Evolutionary conservation across 805 yeast species (phyloP).

Genomic region (Zygosaccharomyces lentus): DNA sequence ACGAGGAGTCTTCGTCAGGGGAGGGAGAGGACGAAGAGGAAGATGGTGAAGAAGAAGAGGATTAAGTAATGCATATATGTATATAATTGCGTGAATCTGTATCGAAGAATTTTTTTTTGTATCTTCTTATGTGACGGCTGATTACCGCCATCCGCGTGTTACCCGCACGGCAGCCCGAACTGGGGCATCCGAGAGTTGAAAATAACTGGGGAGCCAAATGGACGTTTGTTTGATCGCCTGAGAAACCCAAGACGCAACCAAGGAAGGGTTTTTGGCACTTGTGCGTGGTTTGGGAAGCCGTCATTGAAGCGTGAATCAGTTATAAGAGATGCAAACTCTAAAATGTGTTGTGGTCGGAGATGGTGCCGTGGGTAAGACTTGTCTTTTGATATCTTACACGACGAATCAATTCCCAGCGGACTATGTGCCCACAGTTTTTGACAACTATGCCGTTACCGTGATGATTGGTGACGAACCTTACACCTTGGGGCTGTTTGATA

Average conservation of each 20-base stretch:
- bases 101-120: background rate
- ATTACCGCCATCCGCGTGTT: background rate
- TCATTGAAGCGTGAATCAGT: background rate
- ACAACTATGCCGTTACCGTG: slow-evolving; percentile 89
- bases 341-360: slow-evolving; percentile 99
- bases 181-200: slow-evolving; percentile 5
- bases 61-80: background rate
- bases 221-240: slow-evolving; percentile 4
- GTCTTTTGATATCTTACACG: slow-evolving; percentile 91
- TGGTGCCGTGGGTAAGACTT: slow-evolving; percentile 99
- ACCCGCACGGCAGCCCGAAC: slow-evolving; percentile 5
- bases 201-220: background rate
- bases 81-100: background rate
- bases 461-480: slow-evolving; percentile 98
- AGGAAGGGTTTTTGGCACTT: background rate
- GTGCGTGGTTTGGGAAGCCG: background rate
- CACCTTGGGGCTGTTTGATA: slow-evolving; percentile 94
- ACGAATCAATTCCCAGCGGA: slow-evolving; percentile 97
- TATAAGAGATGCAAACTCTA: slow-evolving; percentile 44
- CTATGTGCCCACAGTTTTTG: slow-evolving; percentile 98
- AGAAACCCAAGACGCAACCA: slow-evolving; percentile 1
- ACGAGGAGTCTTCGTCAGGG: slow-evolving; percentile 47
- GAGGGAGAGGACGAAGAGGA: slow-evolving; percentile 49
- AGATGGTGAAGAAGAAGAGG: slow-evolving; percentile 8
- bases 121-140: background rate